Evolutionary conservation across 331 rosid species (phyloP), one percentile per base, ranked within the genome.

Genomic region (Erythrophleum ivorense): DNA sequence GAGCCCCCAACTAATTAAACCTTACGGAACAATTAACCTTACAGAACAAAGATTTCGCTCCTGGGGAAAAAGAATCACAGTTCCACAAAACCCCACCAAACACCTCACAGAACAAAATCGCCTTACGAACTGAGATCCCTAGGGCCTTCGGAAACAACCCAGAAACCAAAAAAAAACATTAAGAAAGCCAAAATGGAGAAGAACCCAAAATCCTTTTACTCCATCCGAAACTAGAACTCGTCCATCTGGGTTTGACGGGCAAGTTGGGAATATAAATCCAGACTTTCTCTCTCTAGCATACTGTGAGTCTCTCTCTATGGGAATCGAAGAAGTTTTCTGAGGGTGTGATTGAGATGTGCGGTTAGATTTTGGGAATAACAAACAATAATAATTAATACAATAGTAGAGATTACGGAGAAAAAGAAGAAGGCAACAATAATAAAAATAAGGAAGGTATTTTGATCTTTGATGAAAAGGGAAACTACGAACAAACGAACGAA

Each of bases 311-410:
- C 78, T 75, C 75, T 79, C 84, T 50, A 66, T 62, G 73, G 72
- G 67, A 88, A 89, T 80, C 76, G 83, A 76, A 77, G 87, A 76
- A 72, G 77, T 46, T 81, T 75, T 43, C 57, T 49, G 66, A 38
- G 83, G 70, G 85, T 40, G 85, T 59, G 90, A 81, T 55, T 79
- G 90, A 81, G 90, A 89, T 81, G 88, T 81, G 88, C 60, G 89
- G 87, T 86, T 87, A 86, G 86, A 85, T 85, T 85, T 88, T 76
- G 86, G 87, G 89, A 89, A 86, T 73, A 81, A 75, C 86, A 80
- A 86, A 75, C 68, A 79, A 84, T 33, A 84, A 75, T 33, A 77
- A 63, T 53, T 50, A 80, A 66, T 73, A 68, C 50, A 29, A 70
- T 34, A 62, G 80, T 71, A 13, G 46, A n/a, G 75, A 85, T 72